Evolutionary conservation across 345 rosid genomes (phyloP).

Genomic region (Erucastrum elatum): DNA sequence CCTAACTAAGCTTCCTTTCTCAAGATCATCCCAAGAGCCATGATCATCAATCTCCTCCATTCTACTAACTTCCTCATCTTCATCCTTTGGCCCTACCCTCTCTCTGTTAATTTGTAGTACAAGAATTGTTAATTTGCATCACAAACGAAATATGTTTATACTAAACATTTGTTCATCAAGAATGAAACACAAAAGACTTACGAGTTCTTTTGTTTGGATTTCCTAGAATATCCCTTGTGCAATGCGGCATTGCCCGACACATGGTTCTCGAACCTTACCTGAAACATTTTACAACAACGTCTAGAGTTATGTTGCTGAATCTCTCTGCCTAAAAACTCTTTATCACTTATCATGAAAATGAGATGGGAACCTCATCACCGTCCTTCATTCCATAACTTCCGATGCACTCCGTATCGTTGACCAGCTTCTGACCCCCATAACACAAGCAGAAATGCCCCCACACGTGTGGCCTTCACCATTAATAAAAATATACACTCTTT

Average conservation of each 20-base stretch:
- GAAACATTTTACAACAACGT: constrained; percentile 20
- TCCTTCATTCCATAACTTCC: constrained; percentile 65
- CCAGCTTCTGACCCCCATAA: constrained; percentile 61
- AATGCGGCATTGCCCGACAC: constrained; percentile 44
- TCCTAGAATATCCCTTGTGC: constrained; percentile 43
- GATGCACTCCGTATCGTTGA: constrained; percentile 56
- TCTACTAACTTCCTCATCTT: constrained; percentile 11
- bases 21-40: constrained; percentile 35
- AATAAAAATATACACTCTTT: neutral
- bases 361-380: constrained; percentile 65
- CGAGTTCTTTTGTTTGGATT: constrained; percentile 41
- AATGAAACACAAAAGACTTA: constrained; percentile 35
- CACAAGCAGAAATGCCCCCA: constrained; percentile 90
- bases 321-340: neutral
- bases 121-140: neutral
- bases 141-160: neutral
- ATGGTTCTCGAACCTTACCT: constrained; percentile 76
- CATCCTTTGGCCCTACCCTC: constrained; percentile 29
- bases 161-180: neutral
- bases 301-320: neutral
- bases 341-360: neutral
- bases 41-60: constrained; percentile 23
- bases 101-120: constrained; percentile 8
- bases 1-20: constrained; percentile 33
- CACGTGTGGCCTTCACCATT: constrained; percentile 69